Percentiles rank a stretch among this genome's conserved stretches.
Conservation (phyloP, 169 alveolate genomes). For the Eimeria acervulina region DNA sequence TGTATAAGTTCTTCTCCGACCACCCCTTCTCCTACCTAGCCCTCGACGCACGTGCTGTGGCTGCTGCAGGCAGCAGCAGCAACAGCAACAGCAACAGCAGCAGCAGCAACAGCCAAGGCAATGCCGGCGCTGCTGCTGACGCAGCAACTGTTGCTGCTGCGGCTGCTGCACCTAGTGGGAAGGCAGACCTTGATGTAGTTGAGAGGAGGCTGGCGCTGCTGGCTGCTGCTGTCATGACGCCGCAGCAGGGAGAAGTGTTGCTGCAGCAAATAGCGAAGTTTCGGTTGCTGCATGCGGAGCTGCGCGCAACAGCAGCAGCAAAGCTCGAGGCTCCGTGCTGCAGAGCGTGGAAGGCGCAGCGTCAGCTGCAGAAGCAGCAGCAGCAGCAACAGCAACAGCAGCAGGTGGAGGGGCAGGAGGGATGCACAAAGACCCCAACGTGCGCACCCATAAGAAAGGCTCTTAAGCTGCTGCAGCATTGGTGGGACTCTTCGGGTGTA, state of each 20-base stretch:
- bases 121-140: not conserved
- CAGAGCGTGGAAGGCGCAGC: slow-evolving; percentile 41
- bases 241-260: slow-evolving; percentile 65
- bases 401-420: slow-evolving; percentile 7
- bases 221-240: slow-evolving; percentile 67
- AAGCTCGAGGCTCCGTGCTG: slow-evolving; percentile 62
- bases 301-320: slow-evolving; percentile 28
- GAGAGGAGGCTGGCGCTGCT: slow-evolving; percentile 68
- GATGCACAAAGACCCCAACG: slow-evolving; percentile 59
- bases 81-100: slow-evolving; percentile 10
- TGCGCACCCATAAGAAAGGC: slow-evolving; percentile 50
- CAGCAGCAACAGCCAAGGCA: not conserved
- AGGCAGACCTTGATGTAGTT: slow-evolving; percentile 2
- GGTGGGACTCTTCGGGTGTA: slow-evolving; percentile 60
- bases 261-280: slow-evolving; percentile 60
- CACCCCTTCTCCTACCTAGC: slow-evolving; percentile 77
- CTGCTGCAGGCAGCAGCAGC: slow-evolving; percentile 44
- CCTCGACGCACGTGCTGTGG: slow-evolving; percentile 42
- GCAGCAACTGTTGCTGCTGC: not conserved
- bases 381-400: slow-evolving; percentile 41
- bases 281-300: slow-evolving; percentile 58
- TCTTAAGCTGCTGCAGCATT: slow-evolving; percentile 23
- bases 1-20: slow-evolving; percentile 42
- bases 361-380: slow-evolving; percentile 60
- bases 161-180: not conserved